Evolutionary conservation across 1,139 yeast species (phyloP).

Genomic region (Yamadazyma membranifaciens): DNA sequence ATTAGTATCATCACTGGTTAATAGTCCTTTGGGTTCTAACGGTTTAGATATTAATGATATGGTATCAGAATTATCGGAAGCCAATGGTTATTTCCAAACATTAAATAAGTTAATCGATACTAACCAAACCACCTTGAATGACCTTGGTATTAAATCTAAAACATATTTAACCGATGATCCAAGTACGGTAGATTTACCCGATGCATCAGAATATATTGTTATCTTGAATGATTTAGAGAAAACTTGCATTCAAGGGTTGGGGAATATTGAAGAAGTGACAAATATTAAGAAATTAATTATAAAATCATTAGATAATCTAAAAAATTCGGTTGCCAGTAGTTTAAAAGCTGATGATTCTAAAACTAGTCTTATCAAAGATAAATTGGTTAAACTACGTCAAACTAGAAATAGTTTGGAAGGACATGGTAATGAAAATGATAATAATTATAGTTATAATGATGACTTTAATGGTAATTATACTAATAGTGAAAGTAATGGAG

Average conservation of each 20-base stretch:
- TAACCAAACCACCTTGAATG: conserved; percentile 39
- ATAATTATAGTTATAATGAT: conserved; percentile 2
- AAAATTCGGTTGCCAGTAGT: conserved; percentile 41
- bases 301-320: conserved; percentile 41
- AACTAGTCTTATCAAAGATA: conserved; percentile 39
- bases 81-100: conserved; percentile 33
- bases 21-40: background rate
- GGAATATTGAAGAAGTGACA: conserved; percentile 38
- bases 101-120: conserved; percentile 29
- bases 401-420: conserved; percentile 47
- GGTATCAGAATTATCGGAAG: conserved; percentile 39
- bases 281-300: conserved; percentile 39
- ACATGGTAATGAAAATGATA: conserved; percentile 32
- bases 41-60: conserved; percentile 13
- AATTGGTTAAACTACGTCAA: conserved; percentile 31
- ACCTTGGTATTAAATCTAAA: conserved; percentile 44
- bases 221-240: conserved; percentile 46
- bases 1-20: conserved; percentile 6
- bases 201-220: conserved; percentile 48
- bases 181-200: conserved; percentile 47
- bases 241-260: conserved; percentile 35
- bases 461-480: conserved; percentile 11
- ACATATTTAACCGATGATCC: conserved; percentile 43
- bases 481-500: conserved; percentile 9
- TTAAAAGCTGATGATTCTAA: conserved; percentile 45